A percentile compares a stretch with the other conserved stretches of the same genome.
These are phyloP conservation scores for Suillus brevipes DNA, from an alignment of 768 basidiomycete species.

Conservation along the genomic window DNA sequence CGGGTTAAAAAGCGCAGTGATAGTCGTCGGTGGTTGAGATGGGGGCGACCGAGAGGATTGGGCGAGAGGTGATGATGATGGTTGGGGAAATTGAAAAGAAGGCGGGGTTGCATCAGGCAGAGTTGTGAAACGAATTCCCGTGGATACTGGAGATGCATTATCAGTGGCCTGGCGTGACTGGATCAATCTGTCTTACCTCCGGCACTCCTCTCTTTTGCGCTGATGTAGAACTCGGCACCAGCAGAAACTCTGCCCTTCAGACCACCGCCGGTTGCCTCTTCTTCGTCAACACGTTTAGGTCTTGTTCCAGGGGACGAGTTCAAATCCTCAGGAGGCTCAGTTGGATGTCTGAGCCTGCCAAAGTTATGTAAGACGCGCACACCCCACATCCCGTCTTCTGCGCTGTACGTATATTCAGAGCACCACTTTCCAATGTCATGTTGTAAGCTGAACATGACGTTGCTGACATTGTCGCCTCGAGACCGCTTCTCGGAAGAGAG, in stretches of 20 bases:
- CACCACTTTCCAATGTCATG: constrained; percentile 93
- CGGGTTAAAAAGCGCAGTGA: constrained; percentile 93
- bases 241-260: constrained; percentile 87
- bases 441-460: constrained; percentile 82
- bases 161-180: constrained; percentile 9
- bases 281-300: constrained; percentile 88
- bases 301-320: constrained; percentile 30
- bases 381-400: constrained; percentile 93
- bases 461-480: constrained; percentile 54
- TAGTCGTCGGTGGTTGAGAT: constrained; percentile 88
- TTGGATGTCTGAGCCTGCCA: constrained; percentile 56
- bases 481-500: constrained; percentile 39
- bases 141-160: constrained; percentile 61
- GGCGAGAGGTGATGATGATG: constrained; percentile 39
- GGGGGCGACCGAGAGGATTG: constrained; percentile 28
- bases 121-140: constrained; percentile 92
- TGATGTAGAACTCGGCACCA: constrained; percentile 92
- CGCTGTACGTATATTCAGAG: constrained; percentile 92
- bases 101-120: constrained; percentile 76
- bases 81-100: constrained; percentile 52
- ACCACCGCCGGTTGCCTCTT: constrained; percentile 90
- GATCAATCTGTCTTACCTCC: constrained; percentile 60
- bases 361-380: constrained; percentile 89
- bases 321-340: constrained; percentile 38
- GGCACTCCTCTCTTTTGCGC: constrained; percentile 88